Conservation (phyloP, 768 basidiomycete genomes). For the Hygrocybe punicea region DNA sequence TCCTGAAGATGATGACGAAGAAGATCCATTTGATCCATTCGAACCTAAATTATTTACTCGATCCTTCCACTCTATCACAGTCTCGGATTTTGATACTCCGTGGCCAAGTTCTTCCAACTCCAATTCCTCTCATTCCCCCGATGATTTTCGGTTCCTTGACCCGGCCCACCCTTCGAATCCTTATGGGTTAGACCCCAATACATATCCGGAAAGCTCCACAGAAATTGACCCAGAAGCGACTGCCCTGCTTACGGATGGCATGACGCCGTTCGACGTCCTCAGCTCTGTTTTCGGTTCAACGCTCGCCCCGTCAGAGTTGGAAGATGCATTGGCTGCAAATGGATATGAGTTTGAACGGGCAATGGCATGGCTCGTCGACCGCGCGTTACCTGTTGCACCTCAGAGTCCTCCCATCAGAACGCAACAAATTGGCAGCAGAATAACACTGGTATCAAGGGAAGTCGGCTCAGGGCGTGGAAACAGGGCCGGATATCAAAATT, state of each 20-base stretch:
- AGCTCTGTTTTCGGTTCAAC: slow-evolving; percentile 90
- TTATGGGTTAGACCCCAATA: slow-evolving; percentile 23
- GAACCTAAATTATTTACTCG: slow-evolving; percentile 47
- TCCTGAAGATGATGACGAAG: slow-evolving; percentile 63
- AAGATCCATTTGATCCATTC: slow-evolving; percentile 84
- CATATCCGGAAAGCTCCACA: slow-evolving; percentile 23
- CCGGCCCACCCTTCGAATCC: slow-evolving; percentile 24
- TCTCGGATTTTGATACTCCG: slow-evolving; percentile 60
- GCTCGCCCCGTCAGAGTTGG: slow-evolving; percentile 84
- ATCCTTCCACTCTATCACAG: slow-evolving; percentile 60
- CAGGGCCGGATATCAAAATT: slow-evolving; percentile 37
- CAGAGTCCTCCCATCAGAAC: slow-evolving; percentile 47
- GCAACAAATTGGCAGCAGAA: slow-evolving; percentile 64
- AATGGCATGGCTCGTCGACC: slow-evolving; percentile 92
- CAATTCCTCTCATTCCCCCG: slow-evolving; percentile 47
- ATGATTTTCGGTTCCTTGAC: slow-evolving; percentile 42
- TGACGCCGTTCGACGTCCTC: slow-evolving; percentile 97
- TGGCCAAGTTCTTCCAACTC: slow-evolving; percentile 53
- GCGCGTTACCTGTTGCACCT: slow-evolving; percentile 49
- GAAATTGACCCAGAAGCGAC: slow-evolving; percentile 49
- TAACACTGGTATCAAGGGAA: slow-evolving; percentile 64
- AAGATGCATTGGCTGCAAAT: slow-evolving; percentile 84
- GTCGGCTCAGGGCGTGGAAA: slow-evolving; percentile 36
- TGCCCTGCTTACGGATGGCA: slow-evolving; percentile 76
- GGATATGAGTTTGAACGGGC: slow-evolving; percentile 94